phyloP scores from a whole-genome alignment of 83 land plant species.

The Thuja plicata region DNA sequence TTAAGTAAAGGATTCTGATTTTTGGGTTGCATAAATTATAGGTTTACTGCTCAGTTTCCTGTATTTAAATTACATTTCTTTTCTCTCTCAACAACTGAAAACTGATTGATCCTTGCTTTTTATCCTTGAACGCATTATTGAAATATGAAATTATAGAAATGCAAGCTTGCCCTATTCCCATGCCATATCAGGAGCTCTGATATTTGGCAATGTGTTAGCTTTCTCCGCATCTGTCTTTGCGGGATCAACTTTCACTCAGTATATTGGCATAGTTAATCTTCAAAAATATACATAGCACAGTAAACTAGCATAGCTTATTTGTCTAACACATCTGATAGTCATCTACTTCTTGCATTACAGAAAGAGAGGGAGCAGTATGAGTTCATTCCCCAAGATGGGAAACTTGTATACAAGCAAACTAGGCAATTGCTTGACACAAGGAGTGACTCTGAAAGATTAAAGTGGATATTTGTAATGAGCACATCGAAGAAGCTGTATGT shows the following conservation, averaged over 20 bases:
- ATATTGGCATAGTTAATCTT: not conserved
- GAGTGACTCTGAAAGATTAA: slow-evolving; percentile 25
- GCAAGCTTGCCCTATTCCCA: not conserved
- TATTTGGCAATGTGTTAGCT: not conserved
- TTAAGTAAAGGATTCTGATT: not conserved
- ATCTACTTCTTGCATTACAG: slow-evolving; percentile 24
- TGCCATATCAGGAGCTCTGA: not conserved
- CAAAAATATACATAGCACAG: not conserved
- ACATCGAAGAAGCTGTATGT: slow-evolving; percentile 19
- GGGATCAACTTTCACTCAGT: too few relatives aligned
- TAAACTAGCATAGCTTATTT: not conserved
- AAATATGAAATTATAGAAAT: not conserved
- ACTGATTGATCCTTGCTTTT: not conserved
- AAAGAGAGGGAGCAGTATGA: slow-evolving; percentile 72
- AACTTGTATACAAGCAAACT: slow-evolving; percentile 37
- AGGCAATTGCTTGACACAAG: slow-evolving; percentile 49
- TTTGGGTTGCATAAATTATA: not conserved
- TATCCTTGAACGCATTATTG: not conserved
- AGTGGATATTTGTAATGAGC: slow-evolving; percentile 67
- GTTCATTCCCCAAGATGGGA: slow-evolving; percentile 44
- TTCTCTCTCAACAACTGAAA: not conserved
- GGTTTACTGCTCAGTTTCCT: not conserved
- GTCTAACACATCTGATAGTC: not conserved
- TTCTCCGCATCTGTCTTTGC: too few relatives aligned
- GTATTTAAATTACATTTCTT: not conserved